Evolutionary conservation across 1,284 basidiomycete species (phyloP), one percentile per base, ranked within the genome.

Genomic region (Clitocybe nebularis): DNA sequence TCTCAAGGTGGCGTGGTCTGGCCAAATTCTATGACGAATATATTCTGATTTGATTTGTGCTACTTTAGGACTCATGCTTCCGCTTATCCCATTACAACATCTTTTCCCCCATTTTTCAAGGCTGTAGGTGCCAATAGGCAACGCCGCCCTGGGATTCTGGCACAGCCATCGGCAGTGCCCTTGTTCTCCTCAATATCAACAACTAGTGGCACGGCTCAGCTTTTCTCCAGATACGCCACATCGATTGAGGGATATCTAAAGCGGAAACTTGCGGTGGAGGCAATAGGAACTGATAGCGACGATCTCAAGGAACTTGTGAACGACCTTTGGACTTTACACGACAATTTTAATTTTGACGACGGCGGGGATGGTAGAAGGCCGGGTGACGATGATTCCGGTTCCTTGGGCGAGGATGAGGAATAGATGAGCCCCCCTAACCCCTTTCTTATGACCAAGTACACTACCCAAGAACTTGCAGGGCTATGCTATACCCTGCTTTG

Each of bases 261-360:
- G 47, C 58, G 54, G 48, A 60, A 52, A 43, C 50, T 48, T 44
- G 56, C 53, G 8, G 44, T 55, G 17, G 50, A 58, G 22, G 54
- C 46, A 5, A 55, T 63, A 30, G 72, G 68, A 5, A 56, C 74
- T 14, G 69, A 73, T 30, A 43, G 56, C 2, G 79, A 80, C 35
- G 77, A 78, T 3, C 50, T 77, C 33, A 66, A 52, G 41, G 77
- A 78, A 37, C 55, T 81, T n/a, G 63, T 56, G 3, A 70, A 72
- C 49, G 68, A 70, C 30, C 52, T 81, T 20, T 77, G 77, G 76
- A 66, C 63, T 23, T 61, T 79, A 23, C 64, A 68, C 28, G 75
- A 77, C 50, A 69, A 62, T 36, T 71, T 68, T 51, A 58, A 54
- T n/a, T 68, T 59, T 21, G 60, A 53, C 4, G 51, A 46, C 10